These are phyloP conservation scores for Cutaneotrichosporon mucoides DNA, from an alignment of 1,284 basidiomycete species.

Conservation along the genomic window DNA sequence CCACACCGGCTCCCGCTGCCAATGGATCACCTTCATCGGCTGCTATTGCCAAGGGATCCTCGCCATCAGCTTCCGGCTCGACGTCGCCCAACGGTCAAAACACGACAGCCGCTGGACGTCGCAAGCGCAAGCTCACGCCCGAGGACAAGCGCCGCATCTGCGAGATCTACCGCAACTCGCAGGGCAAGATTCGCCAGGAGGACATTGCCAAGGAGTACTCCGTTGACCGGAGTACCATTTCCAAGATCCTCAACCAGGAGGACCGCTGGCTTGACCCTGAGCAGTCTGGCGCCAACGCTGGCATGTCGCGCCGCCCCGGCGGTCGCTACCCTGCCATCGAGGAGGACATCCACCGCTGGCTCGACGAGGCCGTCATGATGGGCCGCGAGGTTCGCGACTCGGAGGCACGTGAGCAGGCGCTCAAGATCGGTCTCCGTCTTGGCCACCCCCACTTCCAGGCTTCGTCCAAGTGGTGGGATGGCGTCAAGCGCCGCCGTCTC, in stretches of 20 bases:
- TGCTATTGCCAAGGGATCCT: not conserved
- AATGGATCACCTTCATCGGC: not conserved
- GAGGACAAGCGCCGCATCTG: constrained; percentile 27
- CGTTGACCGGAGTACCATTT: constrained; percentile 25
- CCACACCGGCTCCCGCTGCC: not conserved
- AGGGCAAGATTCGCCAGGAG: constrained; percentile 25
- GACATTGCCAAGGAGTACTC: constrained; percentile 26
- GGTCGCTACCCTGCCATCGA: constrained; percentile 24
- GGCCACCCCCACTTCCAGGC: constrained; percentile 24
- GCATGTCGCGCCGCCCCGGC: constrained; percentile 16
- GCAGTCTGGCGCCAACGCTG: constrained; percentile 10
- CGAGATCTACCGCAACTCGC: constrained; percentile 23
- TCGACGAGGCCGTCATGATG: constrained; percentile 19
- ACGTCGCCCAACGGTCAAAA: constrained; percentile 4
- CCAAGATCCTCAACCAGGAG: constrained; percentile 26
- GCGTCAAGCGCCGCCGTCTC: constrained; percentile 22
- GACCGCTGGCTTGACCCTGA: constrained; percentile 23
- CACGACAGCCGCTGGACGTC: constrained; percentile 11
- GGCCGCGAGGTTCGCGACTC: constrained; percentile 21
- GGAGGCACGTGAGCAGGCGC: constrained; percentile 21
- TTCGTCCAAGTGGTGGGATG: constrained; percentile 27
- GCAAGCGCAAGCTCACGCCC: constrained; percentile 25
- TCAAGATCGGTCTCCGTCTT: constrained; percentile 18
- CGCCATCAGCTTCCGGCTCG: constrained; percentile 3
- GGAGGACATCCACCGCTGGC: constrained; percentile 25